Base-by-base conservation (phyloP, 495 filamentous ascomycete genomes). In the Oleoguttula mirabilis region DNA sequence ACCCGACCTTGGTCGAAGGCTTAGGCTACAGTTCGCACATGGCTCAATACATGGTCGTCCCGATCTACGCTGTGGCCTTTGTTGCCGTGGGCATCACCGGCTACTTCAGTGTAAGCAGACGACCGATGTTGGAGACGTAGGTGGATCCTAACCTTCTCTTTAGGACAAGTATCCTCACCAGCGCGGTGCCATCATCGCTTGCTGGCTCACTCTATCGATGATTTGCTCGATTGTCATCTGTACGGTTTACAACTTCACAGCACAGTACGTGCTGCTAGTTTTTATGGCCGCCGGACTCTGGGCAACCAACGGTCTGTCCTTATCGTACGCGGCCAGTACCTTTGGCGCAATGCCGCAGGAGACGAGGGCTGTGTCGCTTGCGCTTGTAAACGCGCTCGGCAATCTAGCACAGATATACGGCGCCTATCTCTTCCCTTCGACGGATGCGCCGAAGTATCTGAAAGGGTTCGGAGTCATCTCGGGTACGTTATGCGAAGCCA, bases 371-470 rank as follows among this genome's bases (percentile, higher is more conserved):
- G 60, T 72, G 10, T 55, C 57, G 27, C 43, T 74, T n/a, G 71
- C 66, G 0, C 48, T 73, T 38, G 62, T 71, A 5, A 70, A 71
- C 48, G 64, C 63, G 0, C 52, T 70, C 32, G 68, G 68, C 11
- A 72, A 72, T 39, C 45, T 71, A 28, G 63, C 66, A 2, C 64
- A 66, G 36, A 66, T 76, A 1, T 76, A 73, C 52, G 69, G 70
- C 12, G 54, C 54, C 3, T 56, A 56, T 34, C 22, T 66, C 16
- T 66, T 66, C 46, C 63, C 63, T 0, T 31, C 43, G 6, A 43
- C 51, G 3, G 60, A 65, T 33, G 50, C 45, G 30, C 61, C 63
- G 11, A 60, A 62, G 36, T 66, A 66, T 43, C 40, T 63, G 1
- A 53, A 55, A 47, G 63, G 63, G 10, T 66, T 66, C 43, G 47